Evolutionary conservation across 768 basidiomycete genomes (phyloP).

Genomic region (Suillus tomentosus): DNA sequence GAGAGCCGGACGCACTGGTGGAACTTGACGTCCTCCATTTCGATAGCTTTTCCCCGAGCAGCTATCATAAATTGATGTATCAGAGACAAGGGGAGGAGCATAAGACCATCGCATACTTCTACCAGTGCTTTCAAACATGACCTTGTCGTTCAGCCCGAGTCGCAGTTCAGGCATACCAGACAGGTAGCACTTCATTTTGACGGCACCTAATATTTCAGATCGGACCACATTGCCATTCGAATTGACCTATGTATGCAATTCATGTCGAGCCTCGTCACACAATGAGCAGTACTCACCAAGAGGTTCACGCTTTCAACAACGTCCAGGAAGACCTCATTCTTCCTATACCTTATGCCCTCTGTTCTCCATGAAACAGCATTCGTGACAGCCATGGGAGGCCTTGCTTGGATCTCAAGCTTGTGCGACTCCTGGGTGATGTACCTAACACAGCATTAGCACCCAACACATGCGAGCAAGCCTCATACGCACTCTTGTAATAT

Average conservation of each 20-base stretch:
- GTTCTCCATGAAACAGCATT: constrained; percentile 99
- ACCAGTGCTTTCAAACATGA: constrained; percentile 98
- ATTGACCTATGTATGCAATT: constrained; percentile 67
- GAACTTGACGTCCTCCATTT: constrained; percentile 99
- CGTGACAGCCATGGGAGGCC: constrained; percentile 95
- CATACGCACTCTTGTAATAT: constrained; percentile 83
- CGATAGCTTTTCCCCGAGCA: constrained; percentile 94
- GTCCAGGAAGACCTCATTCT: constrained; percentile 99
- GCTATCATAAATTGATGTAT: constrained; percentile 43
- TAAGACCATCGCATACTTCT: constrained; percentile 61
- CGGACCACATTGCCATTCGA: constrained; percentile 96
- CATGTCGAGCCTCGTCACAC: not conserved
- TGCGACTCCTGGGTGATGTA: constrained; percentile 99
- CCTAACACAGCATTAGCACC: constrained; percentile 37
- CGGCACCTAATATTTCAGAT: constrained; percentile 95
- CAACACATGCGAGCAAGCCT: not conserved
- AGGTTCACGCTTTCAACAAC: constrained; percentile 98
- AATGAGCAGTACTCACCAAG: constrained; percentile 55
- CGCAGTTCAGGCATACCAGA: constrained; percentile 99
- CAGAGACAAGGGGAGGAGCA: not conserved
- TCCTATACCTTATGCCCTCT: constrained; percentile 94
- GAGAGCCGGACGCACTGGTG: constrained; percentile 98
- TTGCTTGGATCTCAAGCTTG: constrained; percentile 90
- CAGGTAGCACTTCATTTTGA: constrained; percentile 99
- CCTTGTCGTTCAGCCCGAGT: constrained; percentile 96